Conservation (phyloP, 192 early-diverging fungal genomes). For the Glomus cerebriforme region DNA sequence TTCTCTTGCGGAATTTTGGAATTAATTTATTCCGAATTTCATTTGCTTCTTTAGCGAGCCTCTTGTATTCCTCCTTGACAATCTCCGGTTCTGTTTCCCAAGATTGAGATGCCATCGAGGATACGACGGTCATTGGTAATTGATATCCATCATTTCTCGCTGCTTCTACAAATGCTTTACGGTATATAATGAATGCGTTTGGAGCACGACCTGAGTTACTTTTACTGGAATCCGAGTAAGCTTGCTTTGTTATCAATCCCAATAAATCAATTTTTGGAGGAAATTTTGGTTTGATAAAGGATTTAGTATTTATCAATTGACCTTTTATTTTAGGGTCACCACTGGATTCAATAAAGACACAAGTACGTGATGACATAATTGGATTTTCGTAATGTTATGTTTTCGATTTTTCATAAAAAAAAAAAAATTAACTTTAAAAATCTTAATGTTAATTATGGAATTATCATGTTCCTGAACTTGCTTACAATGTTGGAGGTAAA, state of each 20-base stretch:
- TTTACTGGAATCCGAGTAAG: neutral
- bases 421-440: neutral
- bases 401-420: neutral
- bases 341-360: neutral
- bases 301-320: neutral
- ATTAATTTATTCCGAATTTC: neutral
- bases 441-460: neutral
- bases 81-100: neutral
- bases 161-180: neutral
- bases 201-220: neutral
- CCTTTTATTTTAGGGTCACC: neutral
- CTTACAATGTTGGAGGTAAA: neutral
- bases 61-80: slow-evolving; percentile 1
- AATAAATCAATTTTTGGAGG: neutral
- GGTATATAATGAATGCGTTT: slow-evolving; percentile 26
- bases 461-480: neutral
- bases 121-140: slow-evolving; percentile 18
- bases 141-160: neutral
- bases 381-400: too few species aligned
- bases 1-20: neutral
- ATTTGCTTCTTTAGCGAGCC: slow-evolving; percentile 9
- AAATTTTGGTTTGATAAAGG: neutral
- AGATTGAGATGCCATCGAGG: slow-evolving; percentile 4
- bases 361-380: neutral
- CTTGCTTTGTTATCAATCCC: neutral